phyloP scores from a whole-genome alignment of 2,329 filamentous ascomycete species.

The Diaporthe sp. region DNA sequence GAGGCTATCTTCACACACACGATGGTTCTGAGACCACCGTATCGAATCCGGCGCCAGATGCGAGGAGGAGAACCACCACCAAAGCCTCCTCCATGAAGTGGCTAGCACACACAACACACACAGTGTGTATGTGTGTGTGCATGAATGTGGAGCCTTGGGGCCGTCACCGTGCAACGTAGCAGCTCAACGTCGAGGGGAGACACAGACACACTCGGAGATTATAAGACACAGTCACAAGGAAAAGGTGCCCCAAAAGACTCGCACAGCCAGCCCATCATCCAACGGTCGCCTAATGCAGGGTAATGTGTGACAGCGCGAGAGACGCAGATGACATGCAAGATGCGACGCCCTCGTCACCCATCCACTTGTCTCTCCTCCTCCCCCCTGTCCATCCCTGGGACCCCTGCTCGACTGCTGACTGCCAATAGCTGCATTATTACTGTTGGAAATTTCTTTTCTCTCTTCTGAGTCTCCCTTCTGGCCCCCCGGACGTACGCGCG shows the following conservation, averaged over 20 bases:
- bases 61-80: background rate
- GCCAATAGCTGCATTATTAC: background rate
- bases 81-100: background rate
- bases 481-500: background rate
- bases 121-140: too few relatives aligned
- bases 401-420: conserved; percentile 2
- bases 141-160: background rate
- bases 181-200: conserved; percentile 13
- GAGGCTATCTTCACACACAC: background rate
- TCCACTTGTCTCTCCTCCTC: background rate
- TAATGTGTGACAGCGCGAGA: conserved; percentile 26
- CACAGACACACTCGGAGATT: conserved; percentile 23
- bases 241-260: background rate
- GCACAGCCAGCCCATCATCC: background rate
- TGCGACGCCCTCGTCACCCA: conserved; percentile 7
- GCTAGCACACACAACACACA: background rate
- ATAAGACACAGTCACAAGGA: background rate
- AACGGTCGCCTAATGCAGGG: conserved; percentile 29
- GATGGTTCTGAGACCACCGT: background rate
- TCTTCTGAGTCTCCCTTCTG: background rate
- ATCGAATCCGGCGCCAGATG: background rate
- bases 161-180: conserved; percentile 19
- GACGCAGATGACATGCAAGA: conserved; percentile 29
- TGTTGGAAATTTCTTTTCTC: background rate
- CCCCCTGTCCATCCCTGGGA: too few relatives aligned